Percentiles rank a stretch among this genome's conserved stretches.
These are phyloP conservation scores for Cucurbita argyrosperma DNA, from an alignment of 306 rosid genomes.

Conservation along the genomic window DNA sequence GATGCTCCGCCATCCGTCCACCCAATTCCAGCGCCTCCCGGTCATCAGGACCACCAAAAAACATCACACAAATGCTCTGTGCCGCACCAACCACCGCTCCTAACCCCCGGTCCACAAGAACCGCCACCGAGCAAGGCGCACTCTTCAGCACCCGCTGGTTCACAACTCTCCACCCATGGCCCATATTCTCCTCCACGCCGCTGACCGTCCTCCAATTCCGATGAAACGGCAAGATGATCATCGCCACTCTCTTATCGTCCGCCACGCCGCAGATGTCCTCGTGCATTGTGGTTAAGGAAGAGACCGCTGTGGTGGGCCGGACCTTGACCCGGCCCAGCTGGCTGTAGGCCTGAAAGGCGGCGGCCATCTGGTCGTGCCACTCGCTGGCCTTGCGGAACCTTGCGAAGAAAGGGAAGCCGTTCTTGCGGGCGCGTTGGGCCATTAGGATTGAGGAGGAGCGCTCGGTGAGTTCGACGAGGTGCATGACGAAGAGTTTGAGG, in stretches of 20 bases:
- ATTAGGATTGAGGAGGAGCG: constrained; percentile 62
- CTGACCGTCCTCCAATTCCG: constrained; percentile 31
- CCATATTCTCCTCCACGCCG: constrained; percentile 28
- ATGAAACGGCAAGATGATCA: constrained; percentile 67
- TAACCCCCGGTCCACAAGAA: constrained; percentile 64
- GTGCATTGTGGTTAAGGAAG: constrained; percentile 57
- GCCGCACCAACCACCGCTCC: not conserved
- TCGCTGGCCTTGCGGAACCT: constrained; percentile 15
- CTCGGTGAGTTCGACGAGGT: constrained; percentile 65
- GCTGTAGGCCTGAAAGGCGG: constrained; percentile 46
- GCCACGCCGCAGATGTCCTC: constrained; percentile 74
- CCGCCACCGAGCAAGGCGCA: constrained; percentile 64
- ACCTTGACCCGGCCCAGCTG: constrained; percentile 46
- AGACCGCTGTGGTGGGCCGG: constrained; percentile 54
- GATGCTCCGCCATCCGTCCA: constrained; percentile 55
- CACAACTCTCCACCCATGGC: constrained; percentile 58
- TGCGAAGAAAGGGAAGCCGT: constrained; percentile 66
- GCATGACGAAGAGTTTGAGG: constrained; percentile 58
- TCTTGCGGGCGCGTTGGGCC: constrained; percentile 43
- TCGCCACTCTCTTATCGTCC: constrained; percentile 43
- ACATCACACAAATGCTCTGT: constrained; percentile 34
- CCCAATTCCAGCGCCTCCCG: constrained; percentile 55
- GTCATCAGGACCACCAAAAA: constrained; percentile 86
- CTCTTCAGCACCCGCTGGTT: constrained; percentile 52
- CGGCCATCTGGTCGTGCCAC: constrained; percentile 31